Conservation (phyloP, 257 asterid genomes). For the Henckelia pumila region DNA sequence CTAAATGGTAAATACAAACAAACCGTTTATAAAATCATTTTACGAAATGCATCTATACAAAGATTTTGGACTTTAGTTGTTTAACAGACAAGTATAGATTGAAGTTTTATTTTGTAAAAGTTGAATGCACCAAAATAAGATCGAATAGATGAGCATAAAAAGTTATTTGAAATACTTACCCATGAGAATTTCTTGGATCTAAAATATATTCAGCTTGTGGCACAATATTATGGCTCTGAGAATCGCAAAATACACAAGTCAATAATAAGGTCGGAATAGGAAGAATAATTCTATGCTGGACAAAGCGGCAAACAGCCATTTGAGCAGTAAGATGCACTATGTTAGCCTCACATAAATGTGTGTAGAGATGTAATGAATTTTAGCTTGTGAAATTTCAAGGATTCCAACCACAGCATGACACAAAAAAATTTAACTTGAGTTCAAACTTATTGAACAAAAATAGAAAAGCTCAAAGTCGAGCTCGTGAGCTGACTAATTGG, state of each 20-base stretch:
- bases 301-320: background rate
- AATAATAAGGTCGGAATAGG: background rate
- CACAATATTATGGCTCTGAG: conserved; percentile 59
- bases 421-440: too few relatives aligned
- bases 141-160: background rate
- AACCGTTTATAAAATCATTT: background rate
- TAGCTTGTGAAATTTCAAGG: too few relatives aligned
- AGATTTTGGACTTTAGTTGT: background rate
- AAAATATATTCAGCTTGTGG: conserved; percentile 78
- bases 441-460: too few relatives aligned
- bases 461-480: too few relatives aligned
- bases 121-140: background rate
- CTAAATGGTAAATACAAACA: background rate
- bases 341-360: background rate
- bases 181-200: conserved; percentile 71
- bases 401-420: too few relatives aligned
- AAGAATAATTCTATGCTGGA: background rate
- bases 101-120: background rate
- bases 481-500: too few relatives aligned
- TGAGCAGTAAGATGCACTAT: background rate
- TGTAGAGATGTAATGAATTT: background rate
- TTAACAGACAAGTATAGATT: too few relatives aligned
- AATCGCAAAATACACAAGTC: conserved; percentile 14
- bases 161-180: conserved; percentile 42
- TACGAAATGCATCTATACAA: background rate